Base-by-base conservation (phyloP, 495 filamentous ascomycete genomes). In the Lentithecium fluviatile region DNA sequence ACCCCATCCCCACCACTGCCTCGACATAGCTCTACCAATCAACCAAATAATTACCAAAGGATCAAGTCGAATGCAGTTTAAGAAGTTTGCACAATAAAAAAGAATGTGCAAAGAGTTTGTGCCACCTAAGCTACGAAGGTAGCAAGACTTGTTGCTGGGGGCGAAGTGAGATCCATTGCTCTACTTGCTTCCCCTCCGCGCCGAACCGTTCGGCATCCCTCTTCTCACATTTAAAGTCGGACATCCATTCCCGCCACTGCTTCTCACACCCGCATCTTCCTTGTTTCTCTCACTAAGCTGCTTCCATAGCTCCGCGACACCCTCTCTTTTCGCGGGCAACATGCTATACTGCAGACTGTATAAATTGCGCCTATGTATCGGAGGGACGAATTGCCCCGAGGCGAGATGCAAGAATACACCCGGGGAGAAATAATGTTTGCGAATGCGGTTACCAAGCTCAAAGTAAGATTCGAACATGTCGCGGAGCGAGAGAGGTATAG, bases 301-400 rank as follows among this genome's bases (percentile, higher is more conserved):
- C 26, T 82, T 74, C 95, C 95, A 99, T 62, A 97, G 85, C 70
- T 97, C 91, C 60, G 79, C 73, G 49, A 97, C 85, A 1, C 88
- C 83, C 0, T 89, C 89, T 6, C 94, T 78, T 40, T 79, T 84
- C 11, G 89, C 86, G 5, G 94, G 94, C 29, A 99, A 79, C 95
- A 97, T 97, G 76, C 89, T 94, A 75, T 99, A 99, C 74, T 99
- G 94, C 67, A 99, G 84, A 58, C 89, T 92, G 75, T 99, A 99
- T 45, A 99, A 78, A 69, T 91, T 95, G 69, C 91, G 91, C 8
- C 94, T 82, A 71, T 96, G 91, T 34, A 99, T 93, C 0, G 95
- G 93, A 13, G 76, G 76, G 23, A 88, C 89, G 62, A 96, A 96
- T 49, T 85, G 88, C 59, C 94, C 94, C 0, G 91, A 96, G 25